These are phyloP conservation scores for Acacia confusa DNA, from an alignment of 306 rosid species.

Conservation along the genomic window DNA sequence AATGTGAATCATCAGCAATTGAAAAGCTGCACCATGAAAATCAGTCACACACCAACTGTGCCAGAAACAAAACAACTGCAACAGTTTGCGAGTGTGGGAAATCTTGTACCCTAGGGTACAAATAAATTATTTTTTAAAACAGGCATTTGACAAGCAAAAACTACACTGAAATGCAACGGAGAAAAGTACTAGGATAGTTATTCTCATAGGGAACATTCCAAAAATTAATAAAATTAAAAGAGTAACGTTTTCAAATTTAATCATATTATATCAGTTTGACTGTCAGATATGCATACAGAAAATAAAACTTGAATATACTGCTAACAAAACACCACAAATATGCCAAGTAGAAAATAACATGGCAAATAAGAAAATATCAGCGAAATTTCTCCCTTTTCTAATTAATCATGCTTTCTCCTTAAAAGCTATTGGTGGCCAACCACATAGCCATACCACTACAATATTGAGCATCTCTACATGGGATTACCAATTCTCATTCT, in stretches of 20 bases:
- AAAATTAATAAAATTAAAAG: not conserved
- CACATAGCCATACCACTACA: no score
- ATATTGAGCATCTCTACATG: no score
- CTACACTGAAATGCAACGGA: conserved; percentile 2
- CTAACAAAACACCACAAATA: not conserved
- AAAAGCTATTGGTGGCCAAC: no score
- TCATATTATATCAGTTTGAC: not conserved
- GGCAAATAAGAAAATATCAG: not conserved
- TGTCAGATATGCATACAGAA: not conserved
- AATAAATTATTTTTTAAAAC: conserved; percentile 26
- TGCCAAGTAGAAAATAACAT: not conserved
- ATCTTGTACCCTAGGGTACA: conserved; percentile 1
- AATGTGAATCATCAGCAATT: conserved; percentile 42
- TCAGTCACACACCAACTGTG: conserved; percentile 17
- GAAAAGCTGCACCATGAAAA: conserved; percentile 46
- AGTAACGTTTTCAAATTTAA: not conserved
- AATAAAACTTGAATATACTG: not conserved
- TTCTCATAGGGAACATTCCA: conserved; percentile 2
- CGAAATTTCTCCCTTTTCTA: not conserved
- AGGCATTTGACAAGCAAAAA: conserved; percentile 19
- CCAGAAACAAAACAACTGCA: conserved; percentile 17
- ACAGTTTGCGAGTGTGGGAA: conserved; percentile 15
- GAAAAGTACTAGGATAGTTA: conserved; percentile 1
- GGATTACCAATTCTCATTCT: no score
- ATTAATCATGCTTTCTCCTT: not conserved